Evolutionary conservation across 2,329 filamentous ascomycete genomes (phyloP), one percentile per base, ranked within the genome.

Genomic region (Pleomassaria siparia): DNA sequence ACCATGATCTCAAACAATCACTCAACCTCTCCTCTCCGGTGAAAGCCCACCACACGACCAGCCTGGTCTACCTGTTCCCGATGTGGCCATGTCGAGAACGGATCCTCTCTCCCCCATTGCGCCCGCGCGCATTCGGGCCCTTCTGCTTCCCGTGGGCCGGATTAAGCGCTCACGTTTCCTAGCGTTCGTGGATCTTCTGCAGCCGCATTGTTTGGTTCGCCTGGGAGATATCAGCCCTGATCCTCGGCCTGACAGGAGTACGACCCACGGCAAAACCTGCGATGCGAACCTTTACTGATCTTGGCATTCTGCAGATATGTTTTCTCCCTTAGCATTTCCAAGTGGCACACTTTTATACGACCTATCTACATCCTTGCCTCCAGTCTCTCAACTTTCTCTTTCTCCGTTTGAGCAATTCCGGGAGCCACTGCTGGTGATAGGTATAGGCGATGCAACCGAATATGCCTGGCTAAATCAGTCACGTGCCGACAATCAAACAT

Each of bases 341-440:
- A 82, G 85, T 58, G 92, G 92, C 51, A 85, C 86, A 63, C 87
- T 97, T 51, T 80, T 96, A 61, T 96, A 94, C 78, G 88, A 96
- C 68, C 81, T 96, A 53, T 85, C 88, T 48, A 90, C 88, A 51
- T 86, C 90, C 62, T 78, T 87, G 46, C 87, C 90, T 20, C 85
- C 88, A n/a, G 80, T 85, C 25, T 89, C 89, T 25, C 89, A 95
- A 66, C 77, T 89, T 35, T 81, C 89, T 16, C 75, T 95, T 32
- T 87, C 87, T 29, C 91, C 94, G 1, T 96, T 96, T 75, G 94
- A 99, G 69, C 77, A 92, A 35, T 95, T 89, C 69, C 83, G 91
- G 59, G 89, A 95, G 68, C 87, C 90, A 8, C 78, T 96, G 44
- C 83, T 88, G 43, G 79, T 97, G 21, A 81, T 99, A 53, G 92